phyloP scores from a whole-genome alignment of 805 yeast genomes.

The Limtongozyma cylindracea region DNA sequence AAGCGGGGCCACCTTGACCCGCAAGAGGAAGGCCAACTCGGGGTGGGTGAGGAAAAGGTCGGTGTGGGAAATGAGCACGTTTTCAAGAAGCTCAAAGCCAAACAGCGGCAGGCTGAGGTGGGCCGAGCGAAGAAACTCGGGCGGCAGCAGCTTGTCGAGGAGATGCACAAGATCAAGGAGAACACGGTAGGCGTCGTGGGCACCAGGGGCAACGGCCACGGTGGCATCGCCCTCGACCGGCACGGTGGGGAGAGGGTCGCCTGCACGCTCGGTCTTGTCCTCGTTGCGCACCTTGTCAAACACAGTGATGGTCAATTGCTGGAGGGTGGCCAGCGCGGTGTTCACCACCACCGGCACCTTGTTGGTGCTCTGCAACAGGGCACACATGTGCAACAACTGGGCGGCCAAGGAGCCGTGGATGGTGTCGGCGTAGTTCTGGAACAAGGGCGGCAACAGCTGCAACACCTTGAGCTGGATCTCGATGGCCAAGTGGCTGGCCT shows the following conservation, averaged over 20 bases:
- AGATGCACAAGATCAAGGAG: too few relatives aligned
- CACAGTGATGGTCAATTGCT: slow-evolving; percentile 55
- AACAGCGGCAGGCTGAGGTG: too few relatives aligned
- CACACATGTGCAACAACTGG: slow-evolving; percentile 41
- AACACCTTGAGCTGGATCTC: slow-evolving; percentile 74
- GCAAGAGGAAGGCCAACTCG: slow-evolving; percentile 41
- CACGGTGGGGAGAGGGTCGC: too few relatives aligned
- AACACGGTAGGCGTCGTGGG: too few relatives aligned
- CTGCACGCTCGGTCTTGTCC: too few relatives aligned
- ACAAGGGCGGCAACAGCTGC: slow-evolving; percentile 57
- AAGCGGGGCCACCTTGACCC: slow-evolving; percentile 53
- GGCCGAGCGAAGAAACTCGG: too few relatives aligned
- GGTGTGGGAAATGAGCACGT: slow-evolving; percentile 40
- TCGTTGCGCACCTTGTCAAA: slow-evolving; percentile 58
- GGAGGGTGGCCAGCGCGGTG: slow-evolving; percentile 84
- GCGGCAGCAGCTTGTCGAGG: too few relatives aligned
- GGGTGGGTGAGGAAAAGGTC: slow-evolving; percentile 24
- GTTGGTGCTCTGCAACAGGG: slow-evolving; percentile 39
- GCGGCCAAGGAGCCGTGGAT: too few relatives aligned
- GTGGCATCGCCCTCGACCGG: too few relatives aligned
- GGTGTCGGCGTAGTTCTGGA: slow-evolving; percentile 32
- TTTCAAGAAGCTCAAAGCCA: slow-evolving; percentile 68
- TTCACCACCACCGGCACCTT: slow-evolving; percentile 65
- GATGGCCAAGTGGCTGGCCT: too few relatives aligned
- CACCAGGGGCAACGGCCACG: slow-evolving; percentile 4